Evolutionary conservation across 2,329 filamentous ascomycete species (phyloP), one percentile per base, ranked within the genome.

Genomic region (Thelonectria rubi): DNA sequence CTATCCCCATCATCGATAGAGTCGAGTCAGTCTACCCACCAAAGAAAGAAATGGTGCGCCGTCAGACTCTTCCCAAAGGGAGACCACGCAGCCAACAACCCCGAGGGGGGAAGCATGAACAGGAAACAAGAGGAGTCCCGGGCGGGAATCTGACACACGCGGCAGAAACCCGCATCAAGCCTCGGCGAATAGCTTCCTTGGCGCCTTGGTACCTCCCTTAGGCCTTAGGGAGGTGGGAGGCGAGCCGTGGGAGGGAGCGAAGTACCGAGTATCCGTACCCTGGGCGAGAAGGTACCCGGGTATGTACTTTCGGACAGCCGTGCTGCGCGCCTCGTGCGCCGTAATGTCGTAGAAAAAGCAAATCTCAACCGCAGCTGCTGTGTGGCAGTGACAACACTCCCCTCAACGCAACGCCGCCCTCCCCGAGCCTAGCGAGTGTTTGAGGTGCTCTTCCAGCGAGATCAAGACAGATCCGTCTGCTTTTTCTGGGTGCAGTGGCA

Each of bases 381-480:
- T 34, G 59, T 48, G 54, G 58, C 51, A 49, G 37, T 54, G 30
- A 43, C 20, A 55, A 11, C 32, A 14, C 51, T 45, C 51, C 51
- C 24, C 51, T 20, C 39, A 24, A 17, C 34, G 34, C 37, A 24
- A 32, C 45, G 34, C 45, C 46, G 46, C 46, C 24, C 37, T 34
- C 51, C 53, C 46, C 17, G 39, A 51, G 47, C 37, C 46, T 57
- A 17, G 46, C 46, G 43, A 46, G 54, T 52, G 53, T 53, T 56
- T 57, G 55, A 47, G 32, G 54, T 60, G 47, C 47, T 50, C 43
- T 30, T 39, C 51, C 54, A 52, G 47, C 48, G 45, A 67, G 67
- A 69, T 67, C 60, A 56, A 55, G 64, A 59, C 60, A 52, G 42
- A 56, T 61, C 58, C 53, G 40, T 52, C 42, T 49, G 50, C 34